A percentile compares a stretch with the other conserved stretches of the same genome.
phyloP scores from a whole-genome alignment of 306 rosid species.

The cucumber (Cucumis sativus) region DNA sequence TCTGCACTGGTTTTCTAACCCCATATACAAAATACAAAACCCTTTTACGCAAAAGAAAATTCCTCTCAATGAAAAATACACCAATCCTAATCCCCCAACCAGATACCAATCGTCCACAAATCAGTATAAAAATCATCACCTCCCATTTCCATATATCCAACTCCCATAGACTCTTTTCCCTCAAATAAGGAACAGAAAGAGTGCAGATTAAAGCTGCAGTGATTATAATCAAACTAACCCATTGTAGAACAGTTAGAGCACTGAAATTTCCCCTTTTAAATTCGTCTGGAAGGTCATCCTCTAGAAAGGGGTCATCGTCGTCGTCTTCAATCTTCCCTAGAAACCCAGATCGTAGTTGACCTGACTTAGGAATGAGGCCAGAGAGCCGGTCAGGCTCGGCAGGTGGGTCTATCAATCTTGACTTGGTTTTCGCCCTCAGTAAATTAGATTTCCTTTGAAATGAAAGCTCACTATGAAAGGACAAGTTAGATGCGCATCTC shows the following conservation, averaged over 20 bases:
- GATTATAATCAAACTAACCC: slow-evolving; percentile 57
- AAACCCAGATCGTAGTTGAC: slow-evolving; percentile 46
- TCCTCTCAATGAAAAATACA: slow-evolving; percentile 65
- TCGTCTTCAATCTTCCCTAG: slow-evolving; percentile 31
- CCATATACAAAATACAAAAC: slow-evolving; percentile 83
- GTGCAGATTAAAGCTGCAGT: slow-evolving; percentile 34
- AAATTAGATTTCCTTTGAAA: slow-evolving; percentile 23
- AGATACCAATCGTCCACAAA: slow-evolving; percentile 74
- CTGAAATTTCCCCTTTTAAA: slow-evolving; percentile 26
- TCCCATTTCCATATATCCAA: slow-evolving; percentile 80
- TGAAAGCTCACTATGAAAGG: slow-evolving; percentile 33
- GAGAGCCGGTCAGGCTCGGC: slow-evolving; percentile 26
- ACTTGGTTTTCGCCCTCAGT: slow-evolving; percentile 34
- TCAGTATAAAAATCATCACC: slow-evolving; percentile 49
- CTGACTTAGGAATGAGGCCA: slow-evolving; percentile 31
- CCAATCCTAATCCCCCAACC: slow-evolving; percentile 51
- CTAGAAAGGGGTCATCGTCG: slow-evolving; percentile 62
- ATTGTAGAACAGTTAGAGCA: slow-evolving; percentile 38
- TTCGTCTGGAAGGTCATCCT: slow-evolving; percentile 57
- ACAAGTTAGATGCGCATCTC: slow-evolving; percentile 35
- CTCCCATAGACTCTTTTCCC: slow-evolving; percentile 36
- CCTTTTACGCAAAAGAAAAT: slow-evolving; percentile 57
- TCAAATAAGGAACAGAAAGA: slow-evolving; percentile 21
- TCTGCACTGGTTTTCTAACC: slow-evolving; percentile 55
- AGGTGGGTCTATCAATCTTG: slow-evolving; percentile 44